Conservation (phyloP, 2,329 filamentous ascomycete genomes). For the Aspergillus quadricinctus region DNA sequence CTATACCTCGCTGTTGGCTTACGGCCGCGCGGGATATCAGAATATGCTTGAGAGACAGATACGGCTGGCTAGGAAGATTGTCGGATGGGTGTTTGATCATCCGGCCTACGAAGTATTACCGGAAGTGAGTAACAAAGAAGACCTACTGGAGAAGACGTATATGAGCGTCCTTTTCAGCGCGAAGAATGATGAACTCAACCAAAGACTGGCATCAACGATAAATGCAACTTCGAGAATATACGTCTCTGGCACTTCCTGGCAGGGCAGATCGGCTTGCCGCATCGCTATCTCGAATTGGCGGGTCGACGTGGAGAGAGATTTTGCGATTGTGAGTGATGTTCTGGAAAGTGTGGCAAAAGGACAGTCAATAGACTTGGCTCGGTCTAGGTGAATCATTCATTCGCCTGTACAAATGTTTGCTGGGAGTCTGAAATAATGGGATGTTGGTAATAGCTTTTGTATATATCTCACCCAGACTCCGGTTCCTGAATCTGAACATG, state of each 20-base stretch:
- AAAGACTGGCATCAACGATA: slow-evolving; percentile 63
- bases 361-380: not conserved
- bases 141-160: slow-evolving; percentile 53
- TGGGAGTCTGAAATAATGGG: too few species aligned
- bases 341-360: slow-evolving; percentile 48
- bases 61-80: slow-evolving; percentile 63
- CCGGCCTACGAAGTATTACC: slow-evolving; percentile 65
- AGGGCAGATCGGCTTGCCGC: slow-evolving; percentile 67
- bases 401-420: not conserved
- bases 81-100: slow-evolving; percentile 58
- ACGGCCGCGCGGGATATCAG: slow-evolving; percentile 66
- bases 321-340: slow-evolving; percentile 60
- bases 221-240: slow-evolving; percentile 73
- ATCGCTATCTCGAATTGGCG: slow-evolving; percentile 85
- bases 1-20: slow-evolving; percentile 72
- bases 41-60: slow-evolving; percentile 71
- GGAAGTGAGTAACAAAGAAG: slow-evolving; percentile 27
- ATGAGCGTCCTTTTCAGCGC: slow-evolving; percentile 77
- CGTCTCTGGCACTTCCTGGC: slow-evolving; percentile 77
- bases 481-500: not conserved
- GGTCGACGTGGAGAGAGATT: slow-evolving; percentile 64
- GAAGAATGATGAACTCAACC: slow-evolving; percentile 60
- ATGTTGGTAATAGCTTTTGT: not conserved
- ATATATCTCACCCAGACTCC: not conserved
- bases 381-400: not conserved